phyloP scores from a whole-genome alignment of 2,329 filamentous ascomycete species.

The Lecanoromycetidae sp. region DNA sequence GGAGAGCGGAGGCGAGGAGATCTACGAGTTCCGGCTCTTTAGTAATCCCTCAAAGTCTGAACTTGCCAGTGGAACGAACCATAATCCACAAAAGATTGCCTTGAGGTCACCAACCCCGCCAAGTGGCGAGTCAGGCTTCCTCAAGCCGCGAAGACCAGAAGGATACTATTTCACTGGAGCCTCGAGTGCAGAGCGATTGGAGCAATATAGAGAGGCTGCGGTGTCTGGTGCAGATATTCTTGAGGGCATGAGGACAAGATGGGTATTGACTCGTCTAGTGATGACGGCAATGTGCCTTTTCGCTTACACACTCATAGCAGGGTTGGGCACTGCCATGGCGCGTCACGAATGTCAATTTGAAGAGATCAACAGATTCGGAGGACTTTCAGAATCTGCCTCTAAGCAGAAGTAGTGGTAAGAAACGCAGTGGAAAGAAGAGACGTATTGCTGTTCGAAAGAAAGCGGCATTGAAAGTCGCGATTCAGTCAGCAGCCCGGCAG shows the following conservation, averaged over 20 bases:
- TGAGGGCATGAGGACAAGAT: slow-evolving; percentile 2
- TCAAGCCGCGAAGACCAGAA: slow-evolving; percentile 1
- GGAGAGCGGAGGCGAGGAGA: slow-evolving; percentile 3
- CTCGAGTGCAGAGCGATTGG: neutral
- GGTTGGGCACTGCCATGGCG: slow-evolving; percentile 16
- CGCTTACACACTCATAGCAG: neutral
- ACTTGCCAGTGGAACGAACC: neutral
- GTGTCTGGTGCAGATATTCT: slow-evolving; percentile 10
- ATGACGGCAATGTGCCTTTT: neutral
- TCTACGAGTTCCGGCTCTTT: slow-evolving; percentile 15
- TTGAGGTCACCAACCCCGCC: slow-evolving; percentile 13
- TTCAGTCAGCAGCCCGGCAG: neutral
- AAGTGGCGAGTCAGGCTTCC: slow-evolving; percentile 5
- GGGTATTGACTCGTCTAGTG: slow-evolving; percentile 5
- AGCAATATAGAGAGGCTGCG: slow-evolving; percentile 9
- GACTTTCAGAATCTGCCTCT: no score
- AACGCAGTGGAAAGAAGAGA: slow-evolving; percentile 14
- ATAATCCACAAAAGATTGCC: slow-evolving; percentile 4
- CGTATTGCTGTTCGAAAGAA: slow-evolving; percentile 12
- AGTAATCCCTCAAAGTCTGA: neutral
- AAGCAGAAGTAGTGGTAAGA: slow-evolving; percentile 3
- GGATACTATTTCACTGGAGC: slow-evolving; percentile 13
- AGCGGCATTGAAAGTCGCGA: neutral
- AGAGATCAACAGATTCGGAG: neutral
- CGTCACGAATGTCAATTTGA: slow-evolving; percentile 3